Conservation (phyloP, 2,329 filamentous ascomycete species). For the Diaporthe sp. region DNA sequence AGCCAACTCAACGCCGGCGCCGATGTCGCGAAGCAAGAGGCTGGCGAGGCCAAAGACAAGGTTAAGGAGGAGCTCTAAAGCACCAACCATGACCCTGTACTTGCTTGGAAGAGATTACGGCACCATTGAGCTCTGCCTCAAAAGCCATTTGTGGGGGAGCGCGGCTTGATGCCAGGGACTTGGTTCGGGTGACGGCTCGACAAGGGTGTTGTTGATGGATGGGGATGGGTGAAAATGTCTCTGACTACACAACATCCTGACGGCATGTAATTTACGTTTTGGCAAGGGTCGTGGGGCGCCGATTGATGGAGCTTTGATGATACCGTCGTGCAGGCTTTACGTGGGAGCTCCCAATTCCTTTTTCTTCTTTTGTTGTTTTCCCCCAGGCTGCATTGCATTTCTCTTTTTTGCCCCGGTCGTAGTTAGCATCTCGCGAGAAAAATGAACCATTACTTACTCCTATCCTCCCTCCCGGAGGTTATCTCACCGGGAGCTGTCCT, state of each 20-base stretch:
- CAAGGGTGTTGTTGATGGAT: slow-evolving; percentile 19
- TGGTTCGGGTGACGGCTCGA: neutral
- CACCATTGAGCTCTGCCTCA: neutral
- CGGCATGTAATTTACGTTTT: slow-evolving; percentile 32
- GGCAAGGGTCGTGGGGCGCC: slow-evolving; percentile 30
- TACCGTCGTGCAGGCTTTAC: slow-evolving; percentile 37
- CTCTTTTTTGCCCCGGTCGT: neutral
- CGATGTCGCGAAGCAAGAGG: slow-evolving; percentile 64
- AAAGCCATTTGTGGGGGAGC: neutral
- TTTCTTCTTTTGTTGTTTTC: neutral
- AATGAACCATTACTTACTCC: neutral
- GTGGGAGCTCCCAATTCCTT: neutral
- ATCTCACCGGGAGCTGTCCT: neutral
- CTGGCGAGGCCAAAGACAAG: slow-evolving; percentile 55
- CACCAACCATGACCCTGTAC: neutral
- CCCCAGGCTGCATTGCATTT: slow-evolving; percentile 33
- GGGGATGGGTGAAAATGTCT: neutral
- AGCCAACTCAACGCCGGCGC: slow-evolving; percentile 64
- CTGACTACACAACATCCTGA: neutral
- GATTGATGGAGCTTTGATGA: slow-evolving; percentile 39
- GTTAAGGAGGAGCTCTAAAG: slow-evolving; percentile 65
- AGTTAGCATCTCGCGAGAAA: slow-evolving; percentile 6
- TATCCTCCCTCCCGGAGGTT: neutral
- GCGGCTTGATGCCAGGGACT: neutral
- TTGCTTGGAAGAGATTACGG: neutral